phyloP scores from a whole-genome alignment of 352 stramenopile species.

The Plasmopara muralis region DNA sequence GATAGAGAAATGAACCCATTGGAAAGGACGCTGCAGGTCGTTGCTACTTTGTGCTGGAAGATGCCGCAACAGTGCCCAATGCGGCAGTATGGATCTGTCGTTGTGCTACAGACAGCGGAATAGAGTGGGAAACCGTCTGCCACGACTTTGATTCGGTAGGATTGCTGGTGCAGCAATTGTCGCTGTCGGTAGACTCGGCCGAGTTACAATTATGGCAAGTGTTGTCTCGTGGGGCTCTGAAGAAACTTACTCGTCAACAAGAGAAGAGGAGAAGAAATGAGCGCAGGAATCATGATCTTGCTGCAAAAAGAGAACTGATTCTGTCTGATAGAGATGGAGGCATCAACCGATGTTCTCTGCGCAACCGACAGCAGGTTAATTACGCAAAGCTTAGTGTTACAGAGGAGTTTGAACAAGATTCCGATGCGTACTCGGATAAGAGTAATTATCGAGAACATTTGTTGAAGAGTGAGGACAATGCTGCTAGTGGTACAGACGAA shows the following conservation, averaged over 20 bases:
- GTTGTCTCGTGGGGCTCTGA: constrained; percentile 33
- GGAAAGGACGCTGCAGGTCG: constrained; percentile 39
- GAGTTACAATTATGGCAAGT: constrained; percentile 55
- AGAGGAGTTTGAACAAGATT: constrained; percentile 24
- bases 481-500: constrained; percentile 21
- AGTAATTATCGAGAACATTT: constrained; percentile 25
- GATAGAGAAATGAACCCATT: constrained; percentile 42
- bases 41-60: constrained; percentile 58
- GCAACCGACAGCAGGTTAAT: constrained; percentile 39
- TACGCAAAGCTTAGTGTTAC: constrained; percentile 37
- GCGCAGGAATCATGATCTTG: constrained; percentile 37
- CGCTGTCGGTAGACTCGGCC: constrained; percentile 35
- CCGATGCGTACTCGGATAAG: constrained; percentile 21
- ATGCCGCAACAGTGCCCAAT: constrained; percentile 44
- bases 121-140: constrained; percentile 55
- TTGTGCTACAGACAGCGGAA: constrained; percentile 28
- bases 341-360: constrained; percentile 34
- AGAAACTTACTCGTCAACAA: constrained; percentile 41
- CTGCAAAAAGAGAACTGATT: constrained; percentile 22
- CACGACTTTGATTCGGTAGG: constrained; percentile 48
- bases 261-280: constrained; percentile 40
- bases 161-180: constrained; percentile 40
- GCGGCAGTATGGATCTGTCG: constrained; percentile 57
- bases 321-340: constrained; percentile 18
- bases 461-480: constrained; percentile 17